These are phyloP conservation scores for Arachnomyces sp. DNA, from an alignment of 2,329 filamentous ascomycete species.

Conservation along the genomic window DNA sequence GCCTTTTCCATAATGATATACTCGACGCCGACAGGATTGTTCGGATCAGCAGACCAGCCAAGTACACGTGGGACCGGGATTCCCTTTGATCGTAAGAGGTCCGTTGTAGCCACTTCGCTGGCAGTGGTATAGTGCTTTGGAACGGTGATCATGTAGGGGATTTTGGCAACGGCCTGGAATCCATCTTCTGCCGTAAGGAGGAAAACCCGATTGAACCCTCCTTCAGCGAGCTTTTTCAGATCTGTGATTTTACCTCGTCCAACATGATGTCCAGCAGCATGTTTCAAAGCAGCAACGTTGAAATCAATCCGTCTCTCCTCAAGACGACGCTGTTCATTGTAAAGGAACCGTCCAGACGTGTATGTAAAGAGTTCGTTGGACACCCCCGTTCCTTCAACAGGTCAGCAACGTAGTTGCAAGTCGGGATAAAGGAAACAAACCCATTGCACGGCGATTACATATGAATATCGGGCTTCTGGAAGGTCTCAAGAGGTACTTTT, in stretches of 20 bases:
- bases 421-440: constrained; percentile 5
- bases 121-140: constrained; percentile 14
- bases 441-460: constrained; percentile 7
- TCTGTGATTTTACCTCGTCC: neutral
- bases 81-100: constrained; percentile 15
- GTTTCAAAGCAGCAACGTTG: constrained; percentile 1
- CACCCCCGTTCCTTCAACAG: constrained; percentile 6
- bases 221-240: constrained; percentile 1
- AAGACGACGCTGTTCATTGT: constrained; percentile 2
- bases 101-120: constrained; percentile 16
- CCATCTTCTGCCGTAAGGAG: constrained; percentile 16
- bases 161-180: constrained; percentile 14
- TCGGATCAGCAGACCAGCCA: constrained; percentile 12
- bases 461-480: constrained; percentile 4
- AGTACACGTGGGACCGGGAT: constrained; percentile 16
- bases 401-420: constrained; percentile 6
- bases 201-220: constrained; percentile 7
- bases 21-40: constrained; percentile 16
- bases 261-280: constrained; percentile 1
- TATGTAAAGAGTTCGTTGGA: neutral
- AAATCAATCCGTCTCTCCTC: constrained; percentile 1
- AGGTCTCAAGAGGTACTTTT: constrained; percentile 4
- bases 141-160: constrained; percentile 13
- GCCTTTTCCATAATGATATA: constrained; percentile 17
- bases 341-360: constrained; percentile 1